phyloP scores from a whole-genome alignment of 2,329 filamentous ascomycete species.

The Falciphora oryzae region DNA sequence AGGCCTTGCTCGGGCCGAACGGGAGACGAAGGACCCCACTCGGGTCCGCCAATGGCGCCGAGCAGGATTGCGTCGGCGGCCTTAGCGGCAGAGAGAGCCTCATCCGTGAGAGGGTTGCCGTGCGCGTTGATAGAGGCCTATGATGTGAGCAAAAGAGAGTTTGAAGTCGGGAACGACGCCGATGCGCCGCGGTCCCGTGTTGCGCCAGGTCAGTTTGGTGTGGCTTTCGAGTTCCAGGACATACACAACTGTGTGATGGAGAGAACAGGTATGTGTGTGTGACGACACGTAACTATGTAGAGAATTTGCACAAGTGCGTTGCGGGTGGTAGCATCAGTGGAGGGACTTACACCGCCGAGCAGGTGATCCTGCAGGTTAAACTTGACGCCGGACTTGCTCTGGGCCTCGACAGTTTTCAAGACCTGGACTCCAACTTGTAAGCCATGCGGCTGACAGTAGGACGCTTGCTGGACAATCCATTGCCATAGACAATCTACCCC shows the following conservation, averaged over 20 bases:
- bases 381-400: slow-evolving; percentile 60
- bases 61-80: slow-evolving; percentile 84
- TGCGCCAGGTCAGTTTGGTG: not conserved
- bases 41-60: slow-evolving; percentile 88
- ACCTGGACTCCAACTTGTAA: slow-evolving; percentile 43
- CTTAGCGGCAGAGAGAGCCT: slow-evolving; percentile 77
- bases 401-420: slow-evolving; percentile 70
- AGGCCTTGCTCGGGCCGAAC: slow-evolving; percentile 92
- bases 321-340: not conserved
- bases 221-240: not conserved
- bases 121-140: slow-evolving; percentile 84
- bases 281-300: no score
- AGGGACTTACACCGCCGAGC: slow-evolving; percentile 76
- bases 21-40: slow-evolving; percentile 81
- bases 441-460: not conserved
- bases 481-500: not conserved
- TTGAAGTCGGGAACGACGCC: not conserved
- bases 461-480: not conserved
- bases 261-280: no score
- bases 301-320: no score
- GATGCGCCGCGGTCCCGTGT: not conserved
- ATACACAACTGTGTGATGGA: no score
- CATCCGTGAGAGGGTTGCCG: slow-evolving; percentile 69
- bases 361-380: slow-evolving; percentile 91
- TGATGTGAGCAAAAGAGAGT: not conserved